Evolutionary conservation across 345 rosid species (phyloP).

Genomic region (Xanthoceras sorbifolium): DNA sequence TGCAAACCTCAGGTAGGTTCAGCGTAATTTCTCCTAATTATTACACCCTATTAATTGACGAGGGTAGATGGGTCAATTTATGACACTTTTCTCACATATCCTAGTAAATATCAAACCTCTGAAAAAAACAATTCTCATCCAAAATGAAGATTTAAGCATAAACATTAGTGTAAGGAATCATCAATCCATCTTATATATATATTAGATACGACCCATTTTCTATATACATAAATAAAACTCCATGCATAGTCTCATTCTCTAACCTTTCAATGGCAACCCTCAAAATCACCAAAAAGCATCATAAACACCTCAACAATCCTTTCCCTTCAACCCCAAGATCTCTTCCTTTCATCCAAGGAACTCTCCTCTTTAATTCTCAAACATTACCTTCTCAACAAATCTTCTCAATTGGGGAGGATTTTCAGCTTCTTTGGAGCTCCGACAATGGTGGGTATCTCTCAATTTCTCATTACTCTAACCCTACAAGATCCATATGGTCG

Average conservation of each 20-base stretch:
- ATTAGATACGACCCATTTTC: neutral
- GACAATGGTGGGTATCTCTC: constrained; percentile 50
- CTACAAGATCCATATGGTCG: constrained; percentile 58
- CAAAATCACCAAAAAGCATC: constrained; percentile 57
- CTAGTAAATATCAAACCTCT: neutral
- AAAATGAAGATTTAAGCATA: neutral
- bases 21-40: too few relatives aligned
- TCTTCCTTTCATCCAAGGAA: constrained; percentile 50
- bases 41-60: too few relatives aligned
- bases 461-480: constrained; percentile 43
- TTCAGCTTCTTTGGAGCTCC: constrained; percentile 56
- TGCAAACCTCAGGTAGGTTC: too few relatives aligned
- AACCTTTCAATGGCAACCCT: constrained; percentile 34
- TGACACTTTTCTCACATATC: neutral
- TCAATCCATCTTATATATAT: neutral
- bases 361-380: constrained; percentile 35
- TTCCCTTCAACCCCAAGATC: constrained; percentile 51
- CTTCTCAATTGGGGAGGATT: constrained; percentile 51
- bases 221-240: constrained; percentile 10
- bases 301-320: constrained; percentile 64
- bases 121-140: neutral
- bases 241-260: neutral
- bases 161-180: neutral
- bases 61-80: neutral
- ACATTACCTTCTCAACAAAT: constrained; percentile 30